Percentiles rank a stretch among this genome's conserved stretches.
Evolutionary conservation across 2,329 filamentous ascomycete genomes (phyloP).

Genomic region (Ophiostoma himal-ulmi): DNA sequence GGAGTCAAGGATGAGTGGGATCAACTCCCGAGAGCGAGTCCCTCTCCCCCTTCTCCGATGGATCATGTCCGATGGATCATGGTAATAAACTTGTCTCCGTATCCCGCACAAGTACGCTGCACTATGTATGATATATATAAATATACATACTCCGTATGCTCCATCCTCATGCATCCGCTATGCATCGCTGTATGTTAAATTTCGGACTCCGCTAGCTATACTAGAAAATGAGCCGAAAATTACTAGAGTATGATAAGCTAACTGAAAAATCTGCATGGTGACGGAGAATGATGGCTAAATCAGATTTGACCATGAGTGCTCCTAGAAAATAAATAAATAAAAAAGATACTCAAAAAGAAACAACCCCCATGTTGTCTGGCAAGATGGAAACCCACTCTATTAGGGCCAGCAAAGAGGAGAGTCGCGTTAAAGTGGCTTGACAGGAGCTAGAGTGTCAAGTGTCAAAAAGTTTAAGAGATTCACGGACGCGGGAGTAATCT

Average conservation of each 20-base stretch:
- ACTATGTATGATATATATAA: not conserved
- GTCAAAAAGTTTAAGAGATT: constrained; percentile 9
- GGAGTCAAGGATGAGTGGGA: not conserved
- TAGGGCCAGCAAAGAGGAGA: constrained; percentile 15
- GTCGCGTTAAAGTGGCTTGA: not conserved
- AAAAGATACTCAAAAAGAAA: not conserved
- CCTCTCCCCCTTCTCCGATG: not conserved
- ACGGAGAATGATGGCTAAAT: not conserved
- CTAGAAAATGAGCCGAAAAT: too few relatives aligned
- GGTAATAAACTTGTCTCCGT: not conserved
- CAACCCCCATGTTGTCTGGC: constrained; percentile 13
- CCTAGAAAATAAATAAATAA: not conserved
- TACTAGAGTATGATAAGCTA: not conserved
- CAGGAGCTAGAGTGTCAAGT: too few relatives aligned
- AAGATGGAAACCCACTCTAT: constrained; percentile 1
- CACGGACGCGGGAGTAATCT: constrained; percentile 1
- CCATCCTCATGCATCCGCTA: constrained; percentile 1
- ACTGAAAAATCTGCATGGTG: constrained; percentile 14
- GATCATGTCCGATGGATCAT: not conserved
- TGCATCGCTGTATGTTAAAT: not conserved
- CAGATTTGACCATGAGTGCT: not conserved
- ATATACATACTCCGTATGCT: not conserved
- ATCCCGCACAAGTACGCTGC: not conserved
- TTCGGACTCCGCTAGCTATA: not conserved
- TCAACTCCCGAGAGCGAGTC: not conserved